These are phyloP conservation scores for Vitis hybrid DNA, from an alignment of 177 flowering plant species.

Conservation along the genomic window DNA sequence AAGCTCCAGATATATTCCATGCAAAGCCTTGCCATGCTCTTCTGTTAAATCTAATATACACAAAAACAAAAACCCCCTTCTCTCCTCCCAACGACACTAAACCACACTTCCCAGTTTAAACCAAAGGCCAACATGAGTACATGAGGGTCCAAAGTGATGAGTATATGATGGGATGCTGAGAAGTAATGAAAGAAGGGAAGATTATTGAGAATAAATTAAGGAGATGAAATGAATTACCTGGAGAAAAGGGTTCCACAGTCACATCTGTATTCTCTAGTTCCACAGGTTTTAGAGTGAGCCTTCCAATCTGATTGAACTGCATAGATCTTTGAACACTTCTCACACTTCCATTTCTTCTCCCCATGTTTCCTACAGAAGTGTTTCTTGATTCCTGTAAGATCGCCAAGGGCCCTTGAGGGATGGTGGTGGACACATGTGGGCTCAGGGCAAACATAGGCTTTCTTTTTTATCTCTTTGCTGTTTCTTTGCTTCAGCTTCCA, in stretches of 20 bases:
- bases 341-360: slow-evolving; percentile 92
- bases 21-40: slow-evolving; percentile 19
- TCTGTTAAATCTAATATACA: slow-evolving; percentile 16
- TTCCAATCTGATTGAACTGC: slow-evolving; percentile 98
- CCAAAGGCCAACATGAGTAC: slow-evolving; percentile 2
- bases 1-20: slow-evolving; percentile 26
- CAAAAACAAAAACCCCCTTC: slow-evolving; percentile 6
- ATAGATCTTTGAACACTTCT: slow-evolving; percentile 80
- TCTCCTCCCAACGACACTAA: not conserved
- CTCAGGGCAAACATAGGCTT: slow-evolving; percentile 90
- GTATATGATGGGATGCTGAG: slow-evolving; percentile 8
- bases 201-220: not conserved
- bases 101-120: slow-evolving; percentile 4
- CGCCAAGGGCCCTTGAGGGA: slow-evolving; percentile 91
- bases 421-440: slow-evolving; percentile 77
- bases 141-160: slow-evolving; percentile 6
- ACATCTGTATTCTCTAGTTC: slow-evolving; percentile 87
- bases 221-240: slow-evolving; percentile 43
- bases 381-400: slow-evolving; percentile 93
- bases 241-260: slow-evolving; percentile 95
- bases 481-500: slow-evolving; percentile 89
- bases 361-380: slow-evolving; percentile 92
- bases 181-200: not conserved
- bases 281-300: slow-evolving; percentile 92
- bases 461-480: slow-evolving; percentile 61